A percentile compares a stretch with the other conserved stretches of the same genome.
phyloP scores from a whole-genome alignment of 176 grass and related monocot species.

The Otatea glauca region DNA sequence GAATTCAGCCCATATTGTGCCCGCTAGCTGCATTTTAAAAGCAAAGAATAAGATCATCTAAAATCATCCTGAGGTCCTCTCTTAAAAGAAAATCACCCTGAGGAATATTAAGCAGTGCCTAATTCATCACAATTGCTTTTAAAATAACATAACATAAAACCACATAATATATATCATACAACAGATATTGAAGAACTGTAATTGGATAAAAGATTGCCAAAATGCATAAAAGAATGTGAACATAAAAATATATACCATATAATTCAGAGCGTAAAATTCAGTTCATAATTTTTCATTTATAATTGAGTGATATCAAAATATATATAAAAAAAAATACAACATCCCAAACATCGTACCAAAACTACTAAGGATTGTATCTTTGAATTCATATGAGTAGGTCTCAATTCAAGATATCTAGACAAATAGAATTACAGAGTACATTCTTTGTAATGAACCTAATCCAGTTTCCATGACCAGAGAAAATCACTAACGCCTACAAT shows the following conservation, averaged over 20 bases:
- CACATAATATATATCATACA: background rate
- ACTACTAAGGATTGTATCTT: background rate
- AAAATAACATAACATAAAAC: slow-evolving; percentile 16
- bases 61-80: background rate
- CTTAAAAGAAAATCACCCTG: background rate
- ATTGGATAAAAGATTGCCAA: background rate
- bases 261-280: background rate
- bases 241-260: background rate
- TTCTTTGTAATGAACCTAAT: background rate
- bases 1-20: slow-evolving; percentile 82
- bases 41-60: slow-evolving; percentile 9
- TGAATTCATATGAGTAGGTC: background rate
- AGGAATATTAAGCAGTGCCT: background rate
- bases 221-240: background rate
- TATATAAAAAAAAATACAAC: too few relatives aligned
- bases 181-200: background rate
- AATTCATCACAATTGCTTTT: background rate
- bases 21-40: slow-evolving; percentile 64
- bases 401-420: background rate
- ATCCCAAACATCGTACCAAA: background rate
- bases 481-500: background rate
- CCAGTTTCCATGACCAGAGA: background rate
- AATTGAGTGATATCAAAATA: background rate
- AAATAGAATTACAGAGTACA: background rate
- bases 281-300: background rate